Percentiles rank a stretch among this genome's conserved stretches.
These are phyloP conservation scores for Pythium dissimile DNA, from an alignment of 352 stramenopile species.

Conservation along the genomic window DNA sequence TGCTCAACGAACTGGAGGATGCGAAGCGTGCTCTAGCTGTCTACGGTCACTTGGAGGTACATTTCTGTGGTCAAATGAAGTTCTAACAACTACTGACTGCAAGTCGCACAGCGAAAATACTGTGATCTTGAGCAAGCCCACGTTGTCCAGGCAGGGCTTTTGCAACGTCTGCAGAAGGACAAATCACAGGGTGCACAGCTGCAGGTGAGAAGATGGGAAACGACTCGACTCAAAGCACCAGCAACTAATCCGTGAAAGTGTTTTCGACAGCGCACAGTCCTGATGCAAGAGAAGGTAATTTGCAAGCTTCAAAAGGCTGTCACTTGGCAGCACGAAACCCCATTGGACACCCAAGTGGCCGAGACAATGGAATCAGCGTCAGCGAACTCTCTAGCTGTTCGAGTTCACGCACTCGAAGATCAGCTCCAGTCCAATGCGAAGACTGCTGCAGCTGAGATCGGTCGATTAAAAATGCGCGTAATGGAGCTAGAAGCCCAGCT, in stretches of 20 bases:
- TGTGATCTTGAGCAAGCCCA: constrained; percentile 69
- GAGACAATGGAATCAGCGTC: not conserved
- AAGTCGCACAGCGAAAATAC: constrained; percentile 33
- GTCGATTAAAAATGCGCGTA: constrained; percentile 53
- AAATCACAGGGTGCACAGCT: constrained; percentile 35
- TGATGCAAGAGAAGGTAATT: constrained; percentile 80
- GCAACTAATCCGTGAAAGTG: not conserved
- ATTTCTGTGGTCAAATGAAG: too few relatives aligned
- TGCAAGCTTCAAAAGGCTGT: constrained; percentile 70
- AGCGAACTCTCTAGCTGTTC: constrained; percentile 32
- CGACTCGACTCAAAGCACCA: not conserved
- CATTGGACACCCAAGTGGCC: not conserved
- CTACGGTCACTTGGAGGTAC: constrained; percentile 43
- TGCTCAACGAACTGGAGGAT: constrained; percentile 32
- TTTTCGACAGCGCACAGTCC: constrained; percentile 47
- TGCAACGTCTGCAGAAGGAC: constrained; percentile 69
- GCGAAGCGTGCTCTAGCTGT: constrained; percentile 27
- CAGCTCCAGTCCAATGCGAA: constrained; percentile 66
- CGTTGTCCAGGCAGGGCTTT: constrained; percentile 52
- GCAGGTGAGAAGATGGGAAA: constrained; percentile 13
- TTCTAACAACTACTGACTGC: too few relatives aligned
- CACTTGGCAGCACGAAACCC: not conserved
- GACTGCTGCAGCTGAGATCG: constrained; percentile 53
- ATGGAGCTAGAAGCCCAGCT: constrained; percentile 52
- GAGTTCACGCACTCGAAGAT: constrained; percentile 61